Percentiles rank a stretch among this genome's conserved stretches.
phyloP scores from a whole-genome alignment of 139 green algal species.

The Auxenochlorella pyrenoidosa region DNA sequence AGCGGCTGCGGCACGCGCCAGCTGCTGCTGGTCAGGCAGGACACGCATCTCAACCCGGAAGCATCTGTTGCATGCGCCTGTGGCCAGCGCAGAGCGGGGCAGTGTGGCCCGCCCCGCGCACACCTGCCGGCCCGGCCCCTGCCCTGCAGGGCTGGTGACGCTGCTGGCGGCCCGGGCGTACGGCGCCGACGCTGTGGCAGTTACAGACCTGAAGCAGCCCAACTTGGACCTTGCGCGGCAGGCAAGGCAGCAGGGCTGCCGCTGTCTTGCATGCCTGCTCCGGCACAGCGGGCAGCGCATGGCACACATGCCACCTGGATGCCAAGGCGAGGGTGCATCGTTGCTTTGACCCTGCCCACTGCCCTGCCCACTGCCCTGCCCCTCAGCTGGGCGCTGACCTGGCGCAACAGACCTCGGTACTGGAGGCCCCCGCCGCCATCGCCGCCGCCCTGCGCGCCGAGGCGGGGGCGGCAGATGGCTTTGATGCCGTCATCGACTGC shows the following conservation, averaged over 20 bases:
- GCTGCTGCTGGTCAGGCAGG: too few species aligned
- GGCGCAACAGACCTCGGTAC: background rate
- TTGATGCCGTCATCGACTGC: slow-evolving; percentile 70
- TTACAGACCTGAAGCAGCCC: slow-evolving; percentile 54
- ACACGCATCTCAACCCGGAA: too few species aligned
- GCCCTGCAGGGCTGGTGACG: slow-evolving; percentile 56
- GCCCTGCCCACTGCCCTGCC: background rate
- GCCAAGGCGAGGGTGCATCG: too few species aligned
- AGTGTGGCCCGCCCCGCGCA: too few species aligned
- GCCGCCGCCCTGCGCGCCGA: slow-evolving; percentile 30
- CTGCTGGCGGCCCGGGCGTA: slow-evolving; percentile 60
- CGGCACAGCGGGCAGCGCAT: too few species aligned
- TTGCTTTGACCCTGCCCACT: background rate
- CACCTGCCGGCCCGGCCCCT: too few species aligned
- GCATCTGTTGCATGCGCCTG: too few species aligned
- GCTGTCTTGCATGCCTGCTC: background rate
- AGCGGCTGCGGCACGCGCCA: too few species aligned
- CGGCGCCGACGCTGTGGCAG: slow-evolving; percentile 55
- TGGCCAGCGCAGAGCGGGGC: too few species aligned
- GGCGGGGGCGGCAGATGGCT: slow-evolving; percentile 31
- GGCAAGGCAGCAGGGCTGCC: background rate
- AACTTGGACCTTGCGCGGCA: slow-evolving; percentile 21
- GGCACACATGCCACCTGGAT: too few species aligned
- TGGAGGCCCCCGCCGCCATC: background rate
- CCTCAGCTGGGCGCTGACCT: slow-evolving; percentile 13